These are phyloP conservation scores for Forsythia suspensa DNA, from an alignment of 257 asterid species.

Conservation along the genomic window DNA sequence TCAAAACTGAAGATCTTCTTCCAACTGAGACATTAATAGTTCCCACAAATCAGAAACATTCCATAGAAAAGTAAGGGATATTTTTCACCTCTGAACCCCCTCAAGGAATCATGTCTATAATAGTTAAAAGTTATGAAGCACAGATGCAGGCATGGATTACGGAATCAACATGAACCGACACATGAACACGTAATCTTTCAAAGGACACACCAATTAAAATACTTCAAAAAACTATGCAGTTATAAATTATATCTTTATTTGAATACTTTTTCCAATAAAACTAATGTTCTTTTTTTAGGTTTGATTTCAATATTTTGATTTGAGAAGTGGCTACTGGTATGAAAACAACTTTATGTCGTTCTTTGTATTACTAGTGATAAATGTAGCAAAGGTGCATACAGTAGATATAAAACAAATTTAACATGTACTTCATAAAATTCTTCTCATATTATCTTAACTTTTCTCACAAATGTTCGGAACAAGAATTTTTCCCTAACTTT, in stretches of 20 bases:
- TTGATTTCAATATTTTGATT: not conserved
- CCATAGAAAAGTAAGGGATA: constrained; percentile 3
- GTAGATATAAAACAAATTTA: not conserved
- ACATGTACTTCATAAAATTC: not conserved
- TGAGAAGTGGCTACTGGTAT: not conserved
- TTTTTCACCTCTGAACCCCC: not conserved
- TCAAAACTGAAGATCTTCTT: constrained; percentile 69
- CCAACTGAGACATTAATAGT: constrained; percentile 52
- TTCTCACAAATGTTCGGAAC: not conserved
- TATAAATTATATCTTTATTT: not conserved
- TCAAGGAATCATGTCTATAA: not conserved
- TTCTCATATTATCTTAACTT: not conserved
- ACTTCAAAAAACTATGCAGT: not conserved
- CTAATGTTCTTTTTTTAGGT: not conserved
- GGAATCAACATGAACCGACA: not conserved
- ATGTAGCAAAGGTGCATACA: not conserved
- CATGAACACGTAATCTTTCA: not conserved
- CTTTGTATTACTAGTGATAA: not conserved
- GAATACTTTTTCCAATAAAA: not conserved
- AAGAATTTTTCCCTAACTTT: not conserved
- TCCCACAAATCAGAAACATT: constrained; percentile 26
- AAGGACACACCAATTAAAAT: not conserved
- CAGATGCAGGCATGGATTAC: not conserved
- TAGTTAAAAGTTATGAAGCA: not conserved
- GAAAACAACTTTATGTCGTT: not conserved